Base-by-base conservation (phyloP, 2,329 filamentous ascomycete genomes). In the Escovopsis sp. region DNA sequence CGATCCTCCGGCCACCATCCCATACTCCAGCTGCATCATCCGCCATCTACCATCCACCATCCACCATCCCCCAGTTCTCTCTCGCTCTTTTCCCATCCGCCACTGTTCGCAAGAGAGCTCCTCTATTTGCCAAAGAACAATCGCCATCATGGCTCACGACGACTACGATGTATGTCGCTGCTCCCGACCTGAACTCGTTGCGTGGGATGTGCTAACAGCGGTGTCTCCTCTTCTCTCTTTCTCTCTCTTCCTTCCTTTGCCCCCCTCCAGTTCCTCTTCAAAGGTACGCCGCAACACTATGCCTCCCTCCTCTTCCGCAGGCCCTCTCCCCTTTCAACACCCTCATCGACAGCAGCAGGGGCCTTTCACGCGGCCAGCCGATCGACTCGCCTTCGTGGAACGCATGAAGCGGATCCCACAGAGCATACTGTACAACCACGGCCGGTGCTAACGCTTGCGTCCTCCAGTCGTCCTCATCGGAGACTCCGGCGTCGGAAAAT, bases 401-500 rank as follows among this genome's bases (percentile, higher is more conserved):
- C n/a, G n/a, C n/a, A n/a, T n/a, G n/a, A 34, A 37, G 35, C 48
- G 39, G 39, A 34, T 38, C 27, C 23, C n/a, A n/a, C n/a, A n/a
- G n/a, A 9, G 21, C 9, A 11, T 25, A 11, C 6, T 10, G 21
- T 11, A 4, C 21, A n/a, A 8, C 21, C 21, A 9, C 21, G 21
- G 11, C 21, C 11, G 21, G 31, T 48, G 43, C 55, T 62, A 48
- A 60, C 51, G 38, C 31, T 38, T 33, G 35, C 43, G 39, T 40
- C 41, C 44, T 45, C 56, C 15, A 93, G 88, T 96, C 58, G 90
- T 98, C 59, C 72, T 98, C 62, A 98, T 98, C 60, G 90, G 90
- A 76, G 90, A 98, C 68, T 94, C 87, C 49, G 90, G 90, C 54
- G 90, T 98, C 65, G 90, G 90, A 70, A 98, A 98, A 73, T 98